Conservation (phyloP, 148 eudicot genomes). For the Fallopia convolvulus region DNA sequence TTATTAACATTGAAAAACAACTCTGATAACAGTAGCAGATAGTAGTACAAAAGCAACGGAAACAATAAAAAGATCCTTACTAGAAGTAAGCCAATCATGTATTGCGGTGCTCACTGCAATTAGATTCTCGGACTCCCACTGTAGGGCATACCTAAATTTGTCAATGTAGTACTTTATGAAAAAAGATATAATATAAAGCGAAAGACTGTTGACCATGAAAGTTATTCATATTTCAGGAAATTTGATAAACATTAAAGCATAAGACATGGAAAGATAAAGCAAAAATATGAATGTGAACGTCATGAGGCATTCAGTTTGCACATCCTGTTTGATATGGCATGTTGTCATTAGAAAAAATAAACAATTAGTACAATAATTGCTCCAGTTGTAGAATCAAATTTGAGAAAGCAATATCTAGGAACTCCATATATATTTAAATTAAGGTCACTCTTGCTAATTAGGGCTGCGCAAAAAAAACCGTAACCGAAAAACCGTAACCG, state of each 20-base stretch:
- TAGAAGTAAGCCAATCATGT: constrained; percentile 96
- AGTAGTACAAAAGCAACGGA: background rate
- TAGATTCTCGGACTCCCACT: constrained; percentile 94
- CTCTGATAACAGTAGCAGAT: background rate
- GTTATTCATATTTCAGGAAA: background rate
- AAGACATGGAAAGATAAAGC: background rate
- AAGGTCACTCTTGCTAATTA: background rate
- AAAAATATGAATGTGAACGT: background rate
- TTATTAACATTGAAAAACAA: constrained; percentile 10
- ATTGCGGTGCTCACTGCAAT: constrained; percentile 97
- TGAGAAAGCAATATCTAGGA: background rate
- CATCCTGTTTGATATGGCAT: background rate
- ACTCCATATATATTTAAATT: background rate
- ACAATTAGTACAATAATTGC: background rate
- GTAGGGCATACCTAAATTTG: constrained; percentile 68
- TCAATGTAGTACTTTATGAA: background rate
- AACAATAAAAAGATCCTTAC: constrained; percentile 27
- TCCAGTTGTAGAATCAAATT: background rate
- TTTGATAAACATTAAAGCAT: background rate
- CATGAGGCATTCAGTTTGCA: background rate
- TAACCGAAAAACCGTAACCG: too few species aligned
- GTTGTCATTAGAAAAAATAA: background rate
- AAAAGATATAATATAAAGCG: background rate
- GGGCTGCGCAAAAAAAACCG: too few species aligned
- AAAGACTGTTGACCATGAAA: background rate